Evolutionary conservation across 129 eudicot species (phyloP).

Genomic region (Apium graveolens): DNA sequence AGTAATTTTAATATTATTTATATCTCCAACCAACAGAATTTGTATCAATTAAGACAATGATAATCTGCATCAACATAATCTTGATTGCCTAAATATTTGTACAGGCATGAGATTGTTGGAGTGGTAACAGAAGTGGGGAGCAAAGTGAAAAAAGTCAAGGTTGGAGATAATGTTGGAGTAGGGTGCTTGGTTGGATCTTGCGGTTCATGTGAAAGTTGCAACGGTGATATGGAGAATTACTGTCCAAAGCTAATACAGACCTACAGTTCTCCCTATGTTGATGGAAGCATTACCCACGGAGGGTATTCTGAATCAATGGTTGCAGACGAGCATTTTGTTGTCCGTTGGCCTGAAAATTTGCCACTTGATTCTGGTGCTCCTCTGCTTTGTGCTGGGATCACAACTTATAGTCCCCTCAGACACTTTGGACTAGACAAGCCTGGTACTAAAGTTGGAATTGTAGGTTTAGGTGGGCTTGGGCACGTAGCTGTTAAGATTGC

Average conservation of each 20-base stretch:
- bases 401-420: conserved; percentile 9
- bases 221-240: neutral
- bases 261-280: neutral
- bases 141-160: conserved; percentile 8
- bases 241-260: neutral
- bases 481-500: conserved; percentile 20
- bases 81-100: neutral
- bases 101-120: conserved; percentile 10
- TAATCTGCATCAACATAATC: neutral
- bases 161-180: conserved; percentile 10
- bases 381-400: conserved; percentile 11
- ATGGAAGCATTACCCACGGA: conserved; percentile 3
- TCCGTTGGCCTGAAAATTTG: neutral
- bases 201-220: neutral
- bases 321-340: neutral
- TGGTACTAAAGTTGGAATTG: conserved; percentile 1
- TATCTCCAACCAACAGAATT: neutral
- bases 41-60: neutral
- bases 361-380: conserved; percentile 11
- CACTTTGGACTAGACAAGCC: conserved; percentile 12
- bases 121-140: conserved; percentile 14
- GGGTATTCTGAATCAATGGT: conserved; percentile 4
- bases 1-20: neutral
- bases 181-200: conserved; percentile 8
- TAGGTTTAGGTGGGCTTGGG: conserved; percentile 18